Conservation (phyloP, 1,139 yeast genomes). For the Protomyces lactucae-debilis region DNA sequence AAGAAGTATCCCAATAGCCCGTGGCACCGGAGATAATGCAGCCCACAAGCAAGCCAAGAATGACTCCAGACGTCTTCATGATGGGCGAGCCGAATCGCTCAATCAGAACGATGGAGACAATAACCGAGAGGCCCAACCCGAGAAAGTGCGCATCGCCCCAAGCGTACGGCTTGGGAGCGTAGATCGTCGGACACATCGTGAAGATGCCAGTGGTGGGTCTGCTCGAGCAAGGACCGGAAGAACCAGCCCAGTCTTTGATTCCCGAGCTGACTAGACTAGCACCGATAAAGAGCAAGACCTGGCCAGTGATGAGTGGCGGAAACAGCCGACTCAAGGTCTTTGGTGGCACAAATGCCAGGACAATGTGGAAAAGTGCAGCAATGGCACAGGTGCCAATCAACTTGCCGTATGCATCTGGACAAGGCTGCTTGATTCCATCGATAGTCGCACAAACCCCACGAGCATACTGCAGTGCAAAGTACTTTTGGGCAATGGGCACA, state of each 20-base stretch:
- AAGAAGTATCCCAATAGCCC: conserved; percentile 62
- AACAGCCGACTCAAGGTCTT: conserved; percentile 61
- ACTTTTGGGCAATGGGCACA: conserved; percentile 68
- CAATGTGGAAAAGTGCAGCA: conserved; percentile 68
- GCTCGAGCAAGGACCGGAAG: conserved; percentile 49
- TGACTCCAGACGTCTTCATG: conserved; percentile 88
- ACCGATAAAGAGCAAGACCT: conserved; percentile 82
- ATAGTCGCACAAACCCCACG: conserved; percentile 63
- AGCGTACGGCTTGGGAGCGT: conserved; percentile 52
- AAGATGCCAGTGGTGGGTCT: conserved; percentile 43
- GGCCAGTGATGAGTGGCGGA: conserved; percentile 89
- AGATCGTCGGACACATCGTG: conserved; percentile 46
- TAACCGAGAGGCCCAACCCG: conserved; percentile 82
- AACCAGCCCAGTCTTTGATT: conserved; percentile 82
- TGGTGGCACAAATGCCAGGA: conserved; percentile 71
- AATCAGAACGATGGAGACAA: conserved; percentile 61
- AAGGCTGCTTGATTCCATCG: conserved; percentile 62
- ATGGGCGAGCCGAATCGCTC: conserved; percentile 93
- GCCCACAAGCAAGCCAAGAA: conserved; percentile 74
- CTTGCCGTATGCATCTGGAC: conserved; percentile 89
- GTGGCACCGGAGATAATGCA: conserved; percentile 89
- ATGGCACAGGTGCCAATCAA: conserved; percentile 72
- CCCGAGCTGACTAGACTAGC: conserved; percentile 62
- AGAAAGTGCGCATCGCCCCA: conserved; percentile 85
- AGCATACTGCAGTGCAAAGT: conserved; percentile 72